Evolutionary conservation across 768 basidiomycete species (phyloP), one percentile per base, ranked within the genome.

Genomic region (Mycena olivaceomarginata): DNA sequence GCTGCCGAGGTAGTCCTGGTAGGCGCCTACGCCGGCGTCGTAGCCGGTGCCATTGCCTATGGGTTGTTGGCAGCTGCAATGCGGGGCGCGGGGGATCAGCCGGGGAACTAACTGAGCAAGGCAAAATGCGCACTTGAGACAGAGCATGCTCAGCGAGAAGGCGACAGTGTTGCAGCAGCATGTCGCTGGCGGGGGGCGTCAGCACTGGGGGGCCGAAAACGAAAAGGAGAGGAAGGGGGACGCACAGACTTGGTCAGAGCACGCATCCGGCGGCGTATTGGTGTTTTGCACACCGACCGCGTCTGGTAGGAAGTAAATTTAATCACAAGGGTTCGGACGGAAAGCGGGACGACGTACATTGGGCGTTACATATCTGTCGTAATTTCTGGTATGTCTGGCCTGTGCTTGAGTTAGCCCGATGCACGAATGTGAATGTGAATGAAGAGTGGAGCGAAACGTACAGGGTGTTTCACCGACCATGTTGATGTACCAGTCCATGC

Each of bases 391-490:
- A 83, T 2, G 82, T 83, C 74, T 62, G 46, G 68, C 83, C 83
- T 82, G 64, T 25, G n/a, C 31, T 31, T 4, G 4, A 31, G 31
- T 31, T 31, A 31, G 31, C 31, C 31, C 5, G 67, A 67, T 67
- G 15, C 31, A 57, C n/a, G 6, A 53, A 45, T 31, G 13, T 12
- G 15, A 15, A 67, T 22, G n/a, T 16, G 9, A 40, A 20, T 1
- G 53, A 3, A 20, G 51, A 53, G 51, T 13, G 37, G 31, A 2
- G 31, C 51, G 45, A 12, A 20, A 70, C 83, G 77, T 69, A 82
- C 82, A 83, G 22, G 83, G 83, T 31, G 83, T 81, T 71, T 84
- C 83, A 20, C 82, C 83, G 43, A 84, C 83, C 51, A 80, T 80
- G 41, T 70, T 51, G 4, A 63, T 81, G 72, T 84, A 83, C 82